These are phyloP conservation scores for Phaseolus lunatus DNA, from an alignment of 306 rosid species.

Conservation along the genomic window DNA sequence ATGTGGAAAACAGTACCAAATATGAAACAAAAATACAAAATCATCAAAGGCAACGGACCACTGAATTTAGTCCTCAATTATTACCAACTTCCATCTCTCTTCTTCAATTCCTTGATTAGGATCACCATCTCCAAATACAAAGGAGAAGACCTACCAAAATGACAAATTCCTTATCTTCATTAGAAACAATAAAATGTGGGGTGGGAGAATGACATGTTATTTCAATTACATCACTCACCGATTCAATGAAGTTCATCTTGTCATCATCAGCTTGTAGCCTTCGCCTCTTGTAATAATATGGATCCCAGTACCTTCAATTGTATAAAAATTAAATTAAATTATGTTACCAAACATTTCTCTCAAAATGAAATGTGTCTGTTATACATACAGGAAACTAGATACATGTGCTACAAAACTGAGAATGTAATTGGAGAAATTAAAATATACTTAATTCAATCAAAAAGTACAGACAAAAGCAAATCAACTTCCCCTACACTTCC, in stretches of 20 bases:
- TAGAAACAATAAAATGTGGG: neutral
- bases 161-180: slow-evolving; percentile 28
- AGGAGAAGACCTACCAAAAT: slow-evolving; percentile 80
- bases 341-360: slow-evolving; percentile 40
- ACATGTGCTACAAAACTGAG: slow-evolving; percentile 9
- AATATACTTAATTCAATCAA: neutral
- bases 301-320: slow-evolving; percentile 95
- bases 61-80: slow-evolving; percentile 85
- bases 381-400: slow-evolving; percentile 18
- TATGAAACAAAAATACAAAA: slow-evolving; percentile 17
- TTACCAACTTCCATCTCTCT: slow-evolving; percentile 99
- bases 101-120: slow-evolving; percentile 99
- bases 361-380: neutral
- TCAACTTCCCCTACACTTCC: slow-evolving; percentile 10
- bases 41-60: slow-evolving; percentile 81
- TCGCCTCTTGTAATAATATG: slow-evolving; percentile 85
- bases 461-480: neutral
- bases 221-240: slow-evolving; percentile 64
- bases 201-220: slow-evolving; percentile 13
- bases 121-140: slow-evolving; percentile 99
- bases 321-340: slow-evolving; percentile 20
- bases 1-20: slow-evolving; percentile 7
- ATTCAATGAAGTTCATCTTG: slow-evolving; percentile 89
- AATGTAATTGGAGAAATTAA: neutral
- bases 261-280: slow-evolving; percentile 67